Evolutionary conservation across 352 stramenopile genomes (phyloP).

Genomic region (Discostella stelligera): DNA sequence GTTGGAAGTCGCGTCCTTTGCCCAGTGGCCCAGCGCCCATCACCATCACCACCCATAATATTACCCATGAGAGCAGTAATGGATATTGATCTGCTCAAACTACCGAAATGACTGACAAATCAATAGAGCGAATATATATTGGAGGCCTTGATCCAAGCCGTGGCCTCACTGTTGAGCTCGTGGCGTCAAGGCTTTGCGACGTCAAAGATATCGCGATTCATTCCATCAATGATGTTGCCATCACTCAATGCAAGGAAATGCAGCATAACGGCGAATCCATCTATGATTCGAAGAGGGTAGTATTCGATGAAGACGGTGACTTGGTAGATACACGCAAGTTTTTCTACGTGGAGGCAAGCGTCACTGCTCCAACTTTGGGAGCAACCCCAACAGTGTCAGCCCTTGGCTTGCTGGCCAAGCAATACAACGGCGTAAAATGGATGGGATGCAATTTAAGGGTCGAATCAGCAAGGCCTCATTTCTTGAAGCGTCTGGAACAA

Average conservation of each 20-base stretch:
- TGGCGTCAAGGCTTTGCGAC: conserved; percentile 49
- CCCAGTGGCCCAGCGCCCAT: no score
- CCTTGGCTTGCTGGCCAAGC: conserved; percentile 56
- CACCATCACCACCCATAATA: no score
- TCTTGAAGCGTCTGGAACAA: conserved; percentile 68
- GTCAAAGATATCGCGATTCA: conserved; percentile 38
- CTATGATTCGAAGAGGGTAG: conserved; percentile 12
- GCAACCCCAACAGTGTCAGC: conserved; percentile 16
- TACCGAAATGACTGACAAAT: conserved; percentile 1
- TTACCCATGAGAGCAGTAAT: background rate
- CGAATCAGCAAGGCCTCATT: conserved; percentile 66
- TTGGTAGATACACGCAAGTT: conserved; percentile 37
- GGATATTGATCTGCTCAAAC: background rate
- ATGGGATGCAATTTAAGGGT: conserved; percentile 75
- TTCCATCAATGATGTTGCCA: conserved; percentile 41
- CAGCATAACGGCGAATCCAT: conserved; percentile 8
- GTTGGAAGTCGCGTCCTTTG: no score
- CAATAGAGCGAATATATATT: conserved; percentile 74
- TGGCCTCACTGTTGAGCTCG: conserved; percentile 59
- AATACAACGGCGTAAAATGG: conserved; percentile 81
- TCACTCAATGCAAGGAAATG: background rate
- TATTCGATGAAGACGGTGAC: conserved; percentile 38
- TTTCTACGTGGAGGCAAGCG: conserved; percentile 42
- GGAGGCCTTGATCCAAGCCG: conserved; percentile 65
- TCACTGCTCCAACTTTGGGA: background rate